Base-by-base conservation (phyloP, 2,329 filamentous ascomycete genomes). In the Colletotrichum theobromicola region DNA sequence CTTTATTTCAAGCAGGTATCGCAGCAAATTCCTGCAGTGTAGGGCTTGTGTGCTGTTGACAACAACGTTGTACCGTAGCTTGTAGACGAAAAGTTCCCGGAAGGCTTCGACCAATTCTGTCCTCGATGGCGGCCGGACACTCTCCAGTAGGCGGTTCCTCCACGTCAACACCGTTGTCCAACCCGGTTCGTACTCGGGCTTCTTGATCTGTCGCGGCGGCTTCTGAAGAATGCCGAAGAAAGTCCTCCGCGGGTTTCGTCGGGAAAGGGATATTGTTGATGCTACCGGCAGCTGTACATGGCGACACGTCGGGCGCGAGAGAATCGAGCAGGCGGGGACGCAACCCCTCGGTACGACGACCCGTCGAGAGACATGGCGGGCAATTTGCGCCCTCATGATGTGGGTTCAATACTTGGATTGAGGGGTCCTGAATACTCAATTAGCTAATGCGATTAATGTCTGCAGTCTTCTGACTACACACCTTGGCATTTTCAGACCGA, bases 81-180 rank as follows among this genome's bases (percentile, higher is more conserved):
- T 89, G 81, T 87, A 87, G 21, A 85, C 81, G 78, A 96, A 92
- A 77, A 96, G 92, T 12, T 87, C 84, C 70, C 85, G 87, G 82
- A 94, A 93, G 7, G 94, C 94, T 42, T 89, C 86, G 1, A 91
- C 83, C 4, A 98, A 85, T 37, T 94, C 90, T n/a, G 87, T 82
- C 4, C 87, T 85, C 0, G 90, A 83, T 18, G 94, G 95, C 12
- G 91, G 89, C 37, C 95, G 90, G 42, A 92, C 87, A 66, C 90
- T 88, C 70, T 94, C 89, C 66, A 90, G 87, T 77, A 93, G 85
- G 75, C 91, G 90, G 77, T 90, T 90, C 67, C 90, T 87, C 82
- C 95, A 90, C 73, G 94, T 90, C 79, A 94, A 89, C 85, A 98
- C 90, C 18, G 89, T 90, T 77, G 92, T 91, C 79, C 95, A 90